Base-by-base conservation (phyloP, 768 basidiomycete species). In the Pisolithus orientalis region DNA sequence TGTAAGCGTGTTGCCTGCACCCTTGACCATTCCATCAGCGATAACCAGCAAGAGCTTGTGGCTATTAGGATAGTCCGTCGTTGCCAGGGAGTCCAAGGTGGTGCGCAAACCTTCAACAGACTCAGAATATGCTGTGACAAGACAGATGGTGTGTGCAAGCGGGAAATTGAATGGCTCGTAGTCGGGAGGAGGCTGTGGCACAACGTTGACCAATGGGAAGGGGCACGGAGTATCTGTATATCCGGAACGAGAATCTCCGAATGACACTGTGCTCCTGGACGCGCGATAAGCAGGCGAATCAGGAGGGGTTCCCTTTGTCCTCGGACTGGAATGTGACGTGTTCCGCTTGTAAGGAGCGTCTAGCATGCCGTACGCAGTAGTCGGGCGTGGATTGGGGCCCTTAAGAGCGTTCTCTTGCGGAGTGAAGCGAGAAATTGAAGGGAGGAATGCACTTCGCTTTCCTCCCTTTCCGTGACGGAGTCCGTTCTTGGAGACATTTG, bases 51-150 rank as follows among this genome's bases (percentile, higher is more conserved):
- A 88, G 50, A 96, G 66, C 64, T 98, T 98, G 75, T 99, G 96
- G 59, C 87, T 90, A 71, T 97, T 97, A 32, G 96, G 95, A 65
- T 97, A 99, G 69, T 98, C 95, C 29, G 95, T 97, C 4, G 96
- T 98, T 6, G 94, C 93, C 39, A 99, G 80, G 1, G 96, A 97
- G 69, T 99, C 96, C n/a, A 99, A 76, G 0, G 96, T 99, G 16
- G 96, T 99, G 38, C 95, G 82, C 1, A 99, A 75, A 72, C 96
- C 96, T 67, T 96, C 94, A 21, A 94, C 78, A 4, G 92, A 94
- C 69, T 99, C 96, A 0, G 95, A 96, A 68, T 99, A 99, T 1
- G 96, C 96, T 1, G 96, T 99, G 56, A 99, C 96, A 44, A 98
- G 84, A 62, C 92, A 91, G 59, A 98, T 94, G 5, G 90, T 86